phyloP scores from a whole-genome alignment of 495 filamentous ascomycete species.

The Daldinia decipiens region DNA sequence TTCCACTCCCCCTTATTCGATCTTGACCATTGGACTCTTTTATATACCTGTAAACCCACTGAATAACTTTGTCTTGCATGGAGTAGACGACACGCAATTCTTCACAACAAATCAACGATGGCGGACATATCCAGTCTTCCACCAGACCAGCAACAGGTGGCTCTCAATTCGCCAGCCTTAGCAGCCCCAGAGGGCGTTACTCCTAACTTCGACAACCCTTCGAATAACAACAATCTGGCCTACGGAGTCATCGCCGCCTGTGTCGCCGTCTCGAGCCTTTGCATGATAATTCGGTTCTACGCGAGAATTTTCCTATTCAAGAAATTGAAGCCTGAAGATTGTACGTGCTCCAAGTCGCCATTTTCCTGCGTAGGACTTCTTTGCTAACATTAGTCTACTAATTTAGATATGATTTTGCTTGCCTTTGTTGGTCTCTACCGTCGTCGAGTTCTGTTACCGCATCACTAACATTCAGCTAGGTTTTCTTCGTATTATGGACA shows the following conservation, averaged over 20 bases:
- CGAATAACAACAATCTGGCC: conserved; percentile 45
- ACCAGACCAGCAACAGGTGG: conserved; percentile 27
- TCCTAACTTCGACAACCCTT: conserved; percentile 42
- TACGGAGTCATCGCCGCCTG: conserved; percentile 32
- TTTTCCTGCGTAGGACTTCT: not conserved
- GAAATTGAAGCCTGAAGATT: conserved; percentile 39
- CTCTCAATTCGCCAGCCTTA: conserved; percentile 44
- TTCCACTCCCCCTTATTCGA: conserved; percentile 18
- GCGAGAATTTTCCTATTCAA: conserved; percentile 33
- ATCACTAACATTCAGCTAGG: conserved; percentile 25
- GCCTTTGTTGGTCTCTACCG: conserved; percentile 31
- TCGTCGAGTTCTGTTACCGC: not conserved
- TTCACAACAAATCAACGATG: conserved; percentile 25
- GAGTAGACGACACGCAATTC: conserved; percentile 17
- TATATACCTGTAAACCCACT: conserved; percentile 21
- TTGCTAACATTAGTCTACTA: conserved; percentile 3
- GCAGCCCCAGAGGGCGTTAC: conserved; percentile 37
- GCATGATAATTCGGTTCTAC: conserved; percentile 37
- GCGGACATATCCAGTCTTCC: conserved; percentile 37
- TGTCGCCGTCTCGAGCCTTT: conserved; percentile 27
- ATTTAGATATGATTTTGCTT: conserved; percentile 35
- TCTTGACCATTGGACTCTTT: conserved; percentile 11
- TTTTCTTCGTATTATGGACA: conserved; percentile 31
- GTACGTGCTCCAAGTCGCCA: conserved; percentile 13
- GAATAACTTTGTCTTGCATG: not conserved